Percentiles rank a stretch among this genome's conserved stretches.
phyloP scores from a whole-genome alignment of 179 eudicot species.

The Nepenthes alata region DNA sequence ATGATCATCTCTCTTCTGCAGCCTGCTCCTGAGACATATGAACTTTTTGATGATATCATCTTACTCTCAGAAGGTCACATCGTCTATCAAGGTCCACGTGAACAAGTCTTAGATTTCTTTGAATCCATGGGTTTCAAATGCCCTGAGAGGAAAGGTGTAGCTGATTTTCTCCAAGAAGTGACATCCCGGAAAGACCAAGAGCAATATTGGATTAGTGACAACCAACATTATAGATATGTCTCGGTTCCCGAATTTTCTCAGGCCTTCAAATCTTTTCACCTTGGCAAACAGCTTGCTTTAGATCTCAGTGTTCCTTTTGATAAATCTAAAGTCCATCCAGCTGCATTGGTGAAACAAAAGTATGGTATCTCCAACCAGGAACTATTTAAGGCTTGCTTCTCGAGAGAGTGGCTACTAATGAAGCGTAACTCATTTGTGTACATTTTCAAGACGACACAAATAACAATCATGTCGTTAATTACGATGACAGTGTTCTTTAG shows the following conservation, averaged over 20 bases:
- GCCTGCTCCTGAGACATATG: conserved; percentile 77
- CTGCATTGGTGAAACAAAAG: conserved; percentile 52
- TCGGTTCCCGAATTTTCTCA: conserved; percentile 48
- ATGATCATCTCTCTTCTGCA: conserved; percentile 80
- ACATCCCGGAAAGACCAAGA: conserved; percentile 74
- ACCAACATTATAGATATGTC: conserved; percentile 42
- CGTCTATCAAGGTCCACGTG: conserved; percentile 80
- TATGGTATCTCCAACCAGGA: conserved; percentile 55
- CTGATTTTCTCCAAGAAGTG: conserved; percentile 90
- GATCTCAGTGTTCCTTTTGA: conserved; percentile 51
- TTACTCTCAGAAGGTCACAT: conserved; percentile 74
- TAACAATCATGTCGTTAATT: conserved; percentile 50
- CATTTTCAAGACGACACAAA: conserved; percentile 60
- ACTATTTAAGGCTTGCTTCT: conserved; percentile 54
- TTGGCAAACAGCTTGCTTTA: conserved; percentile 30
- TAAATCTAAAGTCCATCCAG: conserved; percentile 44
- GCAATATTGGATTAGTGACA: conserved; percentile 58
- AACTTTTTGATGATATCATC: conserved; percentile 72
- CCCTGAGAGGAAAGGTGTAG: conserved; percentile 71
- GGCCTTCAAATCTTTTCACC: conserved; percentile 38
- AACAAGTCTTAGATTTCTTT: conserved; percentile 52
- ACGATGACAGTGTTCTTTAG: conserved; percentile 56
- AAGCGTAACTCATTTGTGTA: conserved; percentile 60
- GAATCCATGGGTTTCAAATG: conserved; percentile 69
- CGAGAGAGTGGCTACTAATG: conserved; percentile 77